Percentiles rank a stretch among this genome's conserved stretches.
phyloP scores from a whole-genome alignment of 1,139 yeast species.

The Diutina neorugosa region DNA sequence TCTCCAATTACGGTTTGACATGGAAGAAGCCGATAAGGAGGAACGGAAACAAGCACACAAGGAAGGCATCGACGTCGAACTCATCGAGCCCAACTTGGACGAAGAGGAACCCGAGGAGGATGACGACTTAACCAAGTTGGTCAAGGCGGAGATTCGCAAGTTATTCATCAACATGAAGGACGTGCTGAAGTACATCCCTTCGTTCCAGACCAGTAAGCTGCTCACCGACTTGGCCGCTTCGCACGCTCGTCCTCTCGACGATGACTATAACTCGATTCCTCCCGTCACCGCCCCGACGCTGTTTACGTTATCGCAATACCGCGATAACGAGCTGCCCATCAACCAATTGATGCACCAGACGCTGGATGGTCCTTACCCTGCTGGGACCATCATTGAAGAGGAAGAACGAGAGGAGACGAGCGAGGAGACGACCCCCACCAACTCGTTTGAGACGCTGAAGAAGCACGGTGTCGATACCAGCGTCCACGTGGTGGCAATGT shows the following conservation, averaged over 20 bases:
- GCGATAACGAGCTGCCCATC: conserved; percentile 7
- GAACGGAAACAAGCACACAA: conserved; percentile 5
- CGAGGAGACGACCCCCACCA: conserved; percentile 4
- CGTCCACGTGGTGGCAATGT: conserved; percentile 3
- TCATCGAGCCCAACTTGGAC: conserved; percentile 6
- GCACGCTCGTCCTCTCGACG: conserved; percentile 8
- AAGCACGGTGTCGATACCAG: neutral
- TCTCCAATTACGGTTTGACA: conserved; percentile 32
- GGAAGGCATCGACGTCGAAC: conserved; percentile 7
- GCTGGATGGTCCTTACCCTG: conserved; percentile 6
- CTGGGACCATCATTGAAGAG: conserved; percentile 3
- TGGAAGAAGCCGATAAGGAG: conserved; percentile 23
- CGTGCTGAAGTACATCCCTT: conserved; percentile 26
- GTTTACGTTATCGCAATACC: conserved; percentile 1
- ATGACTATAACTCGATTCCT: conserved; percentile 5
- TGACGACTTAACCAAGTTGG: conserved; percentile 21
- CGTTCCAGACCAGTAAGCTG: conserved; percentile 23
- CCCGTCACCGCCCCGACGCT: conserved; percentile 5
- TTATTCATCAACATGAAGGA: conserved; percentile 12
- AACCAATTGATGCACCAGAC: conserved; percentile 6
- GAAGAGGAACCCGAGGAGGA: conserved; percentile 12
- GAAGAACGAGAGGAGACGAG: conserved; percentile 4
- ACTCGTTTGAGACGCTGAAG: conserved; percentile 1
- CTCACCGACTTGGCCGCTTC: conserved; percentile 19
- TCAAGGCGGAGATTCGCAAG: conserved; percentile 26